These are phyloP conservation scores for Cercospora berteroae DNA, from an alignment of 2,329 filamentous ascomycete species.

Conservation along the genomic window DNA sequence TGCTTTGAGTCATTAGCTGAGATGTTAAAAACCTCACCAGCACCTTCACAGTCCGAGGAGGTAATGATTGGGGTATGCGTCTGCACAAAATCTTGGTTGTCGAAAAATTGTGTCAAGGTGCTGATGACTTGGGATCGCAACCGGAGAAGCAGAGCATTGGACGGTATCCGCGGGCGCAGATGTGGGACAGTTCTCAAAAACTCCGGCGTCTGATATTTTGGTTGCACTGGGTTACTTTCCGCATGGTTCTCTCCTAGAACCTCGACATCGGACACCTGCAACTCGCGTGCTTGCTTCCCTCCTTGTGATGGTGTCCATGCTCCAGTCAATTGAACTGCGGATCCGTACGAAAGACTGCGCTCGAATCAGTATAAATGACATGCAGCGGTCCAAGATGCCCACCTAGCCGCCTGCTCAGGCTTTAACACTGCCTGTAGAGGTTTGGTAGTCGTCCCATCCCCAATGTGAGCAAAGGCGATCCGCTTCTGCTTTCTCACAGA, in stretches of 20 bases:
- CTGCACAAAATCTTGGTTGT: constrained; percentile 68
- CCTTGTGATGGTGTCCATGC: constrained; percentile 69
- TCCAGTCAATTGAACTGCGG: constrained; percentile 74
- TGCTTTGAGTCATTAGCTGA: constrained; percentile 30
- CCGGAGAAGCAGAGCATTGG: constrained; percentile 76
- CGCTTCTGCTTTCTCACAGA: constrained; percentile 85
- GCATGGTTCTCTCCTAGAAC: constrained; percentile 76
- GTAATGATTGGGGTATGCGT: constrained; percentile 93
- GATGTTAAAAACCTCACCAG: constrained; percentile 86
- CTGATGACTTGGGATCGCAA: constrained; percentile 78
- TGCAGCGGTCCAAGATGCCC: constrained; percentile 40
- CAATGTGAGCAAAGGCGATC: constrained; percentile 77
- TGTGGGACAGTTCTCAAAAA: constrained; percentile 87
- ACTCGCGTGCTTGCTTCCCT: constrained; percentile 71
- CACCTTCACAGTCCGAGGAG: constrained; percentile 95
- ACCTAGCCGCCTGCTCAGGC: constrained; percentile 70
- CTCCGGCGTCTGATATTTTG: constrained; percentile 89
- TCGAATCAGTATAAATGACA: constrained; percentile 1
- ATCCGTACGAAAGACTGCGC: constrained; percentile 72
- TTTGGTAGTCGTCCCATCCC: constrained; percentile 79
- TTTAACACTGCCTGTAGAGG: constrained; percentile 78
- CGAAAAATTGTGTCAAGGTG: constrained; percentile 73
- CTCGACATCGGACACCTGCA: constrained; percentile 68
- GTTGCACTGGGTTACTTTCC: constrained; percentile 90
- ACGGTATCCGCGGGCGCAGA: constrained; percentile 74